These are phyloP conservation scores for Leccinellum albellum DNA, from an alignment of 768 basidiomycete genomes.

Conservation along the genomic window DNA sequence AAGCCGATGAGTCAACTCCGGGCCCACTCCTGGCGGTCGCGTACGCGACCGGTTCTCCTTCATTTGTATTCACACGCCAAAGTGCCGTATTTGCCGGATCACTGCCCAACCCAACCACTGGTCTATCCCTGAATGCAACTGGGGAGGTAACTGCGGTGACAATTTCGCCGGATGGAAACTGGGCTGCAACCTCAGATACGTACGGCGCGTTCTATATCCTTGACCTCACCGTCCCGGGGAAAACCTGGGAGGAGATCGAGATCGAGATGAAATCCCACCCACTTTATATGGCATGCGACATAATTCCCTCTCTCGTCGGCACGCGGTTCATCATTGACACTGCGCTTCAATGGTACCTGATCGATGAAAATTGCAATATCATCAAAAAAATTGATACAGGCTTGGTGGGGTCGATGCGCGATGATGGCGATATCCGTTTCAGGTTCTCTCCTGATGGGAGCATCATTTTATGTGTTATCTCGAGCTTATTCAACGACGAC, in stretches of 20 bases:
- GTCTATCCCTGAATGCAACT: not conserved
- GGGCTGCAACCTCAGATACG: slow-evolving; percentile 10
- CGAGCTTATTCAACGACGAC: slow-evolving; percentile 1
- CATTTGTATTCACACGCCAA: not conserved
- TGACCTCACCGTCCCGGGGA: not conserved
- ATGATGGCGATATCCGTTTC: not conserved
- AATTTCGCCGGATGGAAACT: slow-evolving; percentile 20
- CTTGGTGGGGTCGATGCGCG: not conserved
- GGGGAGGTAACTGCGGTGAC: not conserved
- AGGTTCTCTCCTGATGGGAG: slow-evolving; percentile 13
- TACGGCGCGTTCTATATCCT: slow-evolving; percentile 6
- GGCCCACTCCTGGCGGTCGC: not conserved
- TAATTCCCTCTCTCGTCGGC: slow-evolving; percentile 8
- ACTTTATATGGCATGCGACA: fast-evolving
- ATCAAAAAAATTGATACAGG: slow-evolving; percentile 14
- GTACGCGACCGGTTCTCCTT: slow-evolving; percentile 1
- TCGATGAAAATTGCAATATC: not conserved
- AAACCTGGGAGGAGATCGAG: not conserved
- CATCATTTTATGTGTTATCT: slow-evolving; percentile 2
- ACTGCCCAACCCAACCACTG: not conserved
- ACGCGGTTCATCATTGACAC: slow-evolving; percentile 8
- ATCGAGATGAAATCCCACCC: not conserved
- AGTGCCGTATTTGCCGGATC: not conserved
- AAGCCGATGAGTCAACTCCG: not conserved
- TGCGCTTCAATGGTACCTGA: not conserved